phyloP scores from a whole-genome alignment of 2,329 filamentous ascomycete genomes.

The Drechslerella coelobrocha region DNA sequence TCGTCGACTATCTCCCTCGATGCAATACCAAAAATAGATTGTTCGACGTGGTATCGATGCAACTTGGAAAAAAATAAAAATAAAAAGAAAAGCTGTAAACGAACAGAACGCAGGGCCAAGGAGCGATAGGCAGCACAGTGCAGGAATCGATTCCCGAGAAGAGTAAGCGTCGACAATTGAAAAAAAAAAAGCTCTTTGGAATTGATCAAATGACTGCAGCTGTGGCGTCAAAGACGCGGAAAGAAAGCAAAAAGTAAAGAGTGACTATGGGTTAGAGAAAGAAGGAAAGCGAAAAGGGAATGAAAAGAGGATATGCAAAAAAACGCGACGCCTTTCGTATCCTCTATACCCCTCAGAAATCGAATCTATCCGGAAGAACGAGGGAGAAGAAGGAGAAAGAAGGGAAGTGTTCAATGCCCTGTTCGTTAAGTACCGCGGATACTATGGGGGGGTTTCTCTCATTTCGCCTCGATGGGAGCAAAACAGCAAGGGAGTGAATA shows the following conservation, averaged over 20 bases:
- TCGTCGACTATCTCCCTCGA: constrained; percentile 24
- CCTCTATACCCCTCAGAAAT: constrained; percentile 34
- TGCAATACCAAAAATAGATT: constrained; percentile 24
- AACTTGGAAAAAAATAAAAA: constrained; percentile 8
- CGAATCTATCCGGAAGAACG: constrained; percentile 46
- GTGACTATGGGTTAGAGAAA: constrained; percentile 44
- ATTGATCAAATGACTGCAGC: not conserved
- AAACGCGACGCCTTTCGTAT: constrained; percentile 9
- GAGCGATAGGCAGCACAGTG: constrained; percentile 16
- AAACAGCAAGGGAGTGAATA: not conserved
- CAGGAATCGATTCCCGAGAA: constrained; percentile 40
- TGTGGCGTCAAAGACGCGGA: no score
- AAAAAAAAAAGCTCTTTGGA: constrained; percentile 8
- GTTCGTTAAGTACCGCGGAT: constrained; percentile 47
- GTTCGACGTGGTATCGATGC: constrained; percentile 4
- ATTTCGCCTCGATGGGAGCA: constrained; percentile 32
- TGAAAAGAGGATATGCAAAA: constrained; percentile 18
- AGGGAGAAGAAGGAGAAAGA: constrained; percentile 27
- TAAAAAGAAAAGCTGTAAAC: constrained; percentile 5
- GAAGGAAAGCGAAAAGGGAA: constrained; percentile 10
- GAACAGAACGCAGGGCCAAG: constrained; percentile 25
- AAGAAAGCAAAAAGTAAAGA: not conserved
- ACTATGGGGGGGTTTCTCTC: no score
- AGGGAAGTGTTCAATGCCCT: constrained; percentile 35
- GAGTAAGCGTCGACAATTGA: constrained; percentile 28